These are phyloP conservation scores for Linnemannia elongata DNA, from an alignment of 192 early-diverging fungal species.

Conservation along the genomic window DNA sequence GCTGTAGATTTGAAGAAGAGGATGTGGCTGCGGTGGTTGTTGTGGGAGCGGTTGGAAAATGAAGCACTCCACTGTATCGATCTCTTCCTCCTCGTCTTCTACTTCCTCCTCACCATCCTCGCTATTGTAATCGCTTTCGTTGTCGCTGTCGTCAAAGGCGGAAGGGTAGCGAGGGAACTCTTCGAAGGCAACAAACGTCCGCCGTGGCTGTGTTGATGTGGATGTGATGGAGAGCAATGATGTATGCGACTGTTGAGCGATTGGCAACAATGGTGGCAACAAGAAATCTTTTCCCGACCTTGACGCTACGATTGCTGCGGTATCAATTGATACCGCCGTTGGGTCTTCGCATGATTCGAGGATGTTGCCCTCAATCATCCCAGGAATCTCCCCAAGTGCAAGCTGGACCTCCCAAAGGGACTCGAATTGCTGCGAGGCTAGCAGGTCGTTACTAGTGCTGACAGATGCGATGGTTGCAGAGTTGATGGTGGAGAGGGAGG, in stretches of 20 bases:
- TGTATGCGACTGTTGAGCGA: not conserved
- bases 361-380: conserved; percentile 38
- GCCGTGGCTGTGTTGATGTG: not conserved
- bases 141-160: not conserved
- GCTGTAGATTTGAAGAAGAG: not conserved
- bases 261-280: not conserved
- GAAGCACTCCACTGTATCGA: not conserved
- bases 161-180: not conserved
- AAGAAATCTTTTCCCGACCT: not conserved
- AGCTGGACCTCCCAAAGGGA: conserved; percentile 53
- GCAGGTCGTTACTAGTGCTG: not conserved
- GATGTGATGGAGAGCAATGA: not conserved
- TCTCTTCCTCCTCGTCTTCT: not conserved
- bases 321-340: not conserved
- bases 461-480: not conserved
- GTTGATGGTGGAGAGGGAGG: not conserved
- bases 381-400: conserved; percentile 38
- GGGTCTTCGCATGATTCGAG: conserved; percentile 19
- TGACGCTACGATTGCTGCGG: not conserved
- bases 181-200: not conserved
- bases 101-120: not conserved
- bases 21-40: not conserved
- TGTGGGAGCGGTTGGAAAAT: not conserved
- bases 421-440: conserved; percentile 1
- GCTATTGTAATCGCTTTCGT: not conserved